Base-by-base conservation (phyloP, 1,139 yeast species). In the Scheffersomyces cryptocercus region DNA sequence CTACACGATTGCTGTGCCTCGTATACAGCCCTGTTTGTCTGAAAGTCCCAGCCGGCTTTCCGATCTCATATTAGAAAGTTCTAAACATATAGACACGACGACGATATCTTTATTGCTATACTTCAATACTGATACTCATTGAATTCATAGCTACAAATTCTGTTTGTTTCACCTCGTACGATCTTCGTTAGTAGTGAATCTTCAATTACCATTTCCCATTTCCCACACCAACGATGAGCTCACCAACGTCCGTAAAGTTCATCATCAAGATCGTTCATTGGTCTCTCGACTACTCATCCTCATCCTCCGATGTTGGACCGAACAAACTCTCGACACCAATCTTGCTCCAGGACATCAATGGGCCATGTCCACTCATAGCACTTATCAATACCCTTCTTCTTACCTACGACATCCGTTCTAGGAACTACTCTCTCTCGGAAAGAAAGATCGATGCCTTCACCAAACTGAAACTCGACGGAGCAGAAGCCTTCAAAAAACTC, bases 351-450 rank as follows among this genome's bases (percentile, higher is more conserved):
- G 88, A 88, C 50, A 73, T 65, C 38, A 88, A 90, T 55, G 97
- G 97, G 0, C 96, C 97, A 0, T 90, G 97, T 58, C 96, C 97
- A 2, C 65, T 91, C 36, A 78, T 90, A n/a, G 91, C 97, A 0
- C 67, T 91, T 36, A 75, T 84, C 40, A 91, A 91, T 59, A 79
- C 90, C 0, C 59, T 89, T 28, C 52, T 83, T n/a, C 57, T 83
- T 26, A 65, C 79, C 3, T 69, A 75, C 32, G 79, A 76, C 41
- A 46, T 70, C 11, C 58, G 52, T 31, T 36, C 41, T 29, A 35
- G 50, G 13, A 48, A 44, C 39, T 31, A 39, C 15, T 10, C 36
- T 11, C 39, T 42, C 54, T 48, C 43, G 28, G 43, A 42, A 24
- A 54, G 48, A 41, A 47, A 47, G 41, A 40, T 41, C 7, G 40